phyloP scores from a whole-genome alignment of 805 yeast species.

The Alloascoidea africana region DNA sequence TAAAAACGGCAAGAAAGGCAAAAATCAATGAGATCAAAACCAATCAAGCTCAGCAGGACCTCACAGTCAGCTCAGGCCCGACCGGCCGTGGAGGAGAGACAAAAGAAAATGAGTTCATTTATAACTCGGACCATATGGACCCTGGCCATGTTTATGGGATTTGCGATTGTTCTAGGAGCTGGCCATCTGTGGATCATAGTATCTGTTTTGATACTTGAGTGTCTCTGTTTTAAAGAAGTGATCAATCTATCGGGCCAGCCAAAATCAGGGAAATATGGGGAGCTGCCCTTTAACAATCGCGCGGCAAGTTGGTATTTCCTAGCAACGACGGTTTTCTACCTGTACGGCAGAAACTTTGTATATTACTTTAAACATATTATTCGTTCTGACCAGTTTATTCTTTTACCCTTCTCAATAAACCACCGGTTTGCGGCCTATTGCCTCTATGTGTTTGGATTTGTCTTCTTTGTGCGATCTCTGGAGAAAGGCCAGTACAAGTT shows the following conservation, averaged over 20 bases:
- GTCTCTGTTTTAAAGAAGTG: slow-evolving; percentile 81
- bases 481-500: slow-evolving; percentile 81
- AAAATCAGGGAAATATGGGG: slow-evolving; percentile 59
- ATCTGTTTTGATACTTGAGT: slow-evolving; percentile 59
- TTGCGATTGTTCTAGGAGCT: slow-evolving; percentile 54
- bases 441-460: slow-evolving; percentile 74
- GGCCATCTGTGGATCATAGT: slow-evolving; percentile 78
- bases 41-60: no score
- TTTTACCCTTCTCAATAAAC: slow-evolving; percentile 51
- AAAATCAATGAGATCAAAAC: no score
- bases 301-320: slow-evolving; percentile 85
- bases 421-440: slow-evolving; percentile 78
- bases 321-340: slow-evolving; percentile 71
- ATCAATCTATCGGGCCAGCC: slow-evolving; percentile 56
- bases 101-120: slow-evolving; percentile 68
- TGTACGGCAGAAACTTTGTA: slow-evolving; percentile 76
- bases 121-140: slow-evolving; percentile 88
- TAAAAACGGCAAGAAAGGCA: no score
- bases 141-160: slow-evolving; percentile 69
- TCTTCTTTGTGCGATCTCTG: slow-evolving; percentile 77
- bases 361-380: slow-evolving; percentile 45
- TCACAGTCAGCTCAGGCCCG: no score
- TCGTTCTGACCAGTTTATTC: slow-evolving; percentile 31
- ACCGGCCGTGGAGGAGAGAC: slow-evolving; percentile 34
- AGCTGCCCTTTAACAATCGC: slow-evolving; percentile 63